phyloP scores from a whole-genome alignment of 2,329 filamentous ascomycete genomes.

The Trichoderma hamatum region DNA sequence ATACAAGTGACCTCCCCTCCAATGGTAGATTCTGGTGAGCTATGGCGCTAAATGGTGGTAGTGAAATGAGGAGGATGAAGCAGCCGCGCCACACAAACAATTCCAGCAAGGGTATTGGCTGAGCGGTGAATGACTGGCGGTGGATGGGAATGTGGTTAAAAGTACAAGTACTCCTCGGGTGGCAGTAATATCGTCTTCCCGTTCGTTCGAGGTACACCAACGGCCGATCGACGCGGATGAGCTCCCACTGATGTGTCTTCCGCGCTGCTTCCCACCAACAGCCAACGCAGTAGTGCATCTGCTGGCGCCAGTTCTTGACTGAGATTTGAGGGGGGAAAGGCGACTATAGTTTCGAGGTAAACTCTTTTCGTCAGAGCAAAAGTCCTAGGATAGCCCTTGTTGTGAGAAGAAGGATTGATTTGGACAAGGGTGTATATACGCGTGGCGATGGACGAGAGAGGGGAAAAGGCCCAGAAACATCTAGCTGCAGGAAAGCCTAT shows the following conservation, averaged over 20 bases:
- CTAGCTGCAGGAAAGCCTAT: background rate
- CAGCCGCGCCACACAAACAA: background rate
- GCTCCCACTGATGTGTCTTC: background rate
- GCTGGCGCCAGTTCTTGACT: background rate
- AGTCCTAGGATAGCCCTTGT: slow-evolving; percentile 15
- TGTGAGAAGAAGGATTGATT: background rate
- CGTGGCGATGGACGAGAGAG: background rate
- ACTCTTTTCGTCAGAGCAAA: background rate
- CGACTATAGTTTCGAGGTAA: background rate
- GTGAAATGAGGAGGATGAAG: background rate
- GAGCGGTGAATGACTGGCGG: background rate
- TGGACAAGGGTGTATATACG: background rate
- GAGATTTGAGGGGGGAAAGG: slow-evolving; percentile 1
- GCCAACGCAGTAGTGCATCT: background rate
- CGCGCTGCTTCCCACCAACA: background rate
- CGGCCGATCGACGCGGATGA: background rate
- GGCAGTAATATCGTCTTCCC: background rate
- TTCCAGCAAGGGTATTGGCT: background rate
- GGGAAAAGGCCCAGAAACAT: background rate
- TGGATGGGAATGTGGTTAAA: background rate
- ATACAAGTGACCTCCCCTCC: background rate
- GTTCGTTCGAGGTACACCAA: background rate
- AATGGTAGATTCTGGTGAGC: background rate
- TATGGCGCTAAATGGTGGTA: background rate
- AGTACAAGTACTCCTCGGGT: background rate